Evolutionary conservation across 805 yeast genomes (phyloP).

Genomic region (Candida krabiensis): DNA sequence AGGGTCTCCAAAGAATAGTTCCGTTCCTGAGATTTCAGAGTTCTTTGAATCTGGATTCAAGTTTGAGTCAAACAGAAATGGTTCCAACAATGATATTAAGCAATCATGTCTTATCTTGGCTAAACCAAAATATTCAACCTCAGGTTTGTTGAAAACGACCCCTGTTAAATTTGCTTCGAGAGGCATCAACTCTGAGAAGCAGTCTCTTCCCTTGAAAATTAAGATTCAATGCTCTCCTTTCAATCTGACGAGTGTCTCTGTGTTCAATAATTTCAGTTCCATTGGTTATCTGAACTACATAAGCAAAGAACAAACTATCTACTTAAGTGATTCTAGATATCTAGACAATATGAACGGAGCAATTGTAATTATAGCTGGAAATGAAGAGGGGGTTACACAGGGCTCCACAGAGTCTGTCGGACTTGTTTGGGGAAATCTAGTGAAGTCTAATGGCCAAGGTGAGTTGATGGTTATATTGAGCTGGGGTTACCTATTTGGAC

Average conservation of each 20-base stretch:
- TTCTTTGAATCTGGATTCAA: slow-evolving; percentile 16
- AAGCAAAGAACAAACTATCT: slow-evolving; percentile 16
- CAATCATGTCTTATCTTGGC: slow-evolving; percentile 17
- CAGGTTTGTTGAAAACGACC: slow-evolving; percentile 1
- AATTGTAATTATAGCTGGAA: slow-evolving; percentile 21
- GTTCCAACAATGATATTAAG: slow-evolving; percentile 25
- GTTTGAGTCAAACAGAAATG: slow-evolving; percentile 32
- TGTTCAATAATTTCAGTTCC: slow-evolving; percentile 20
- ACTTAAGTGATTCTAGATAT: slow-evolving; percentile 40
- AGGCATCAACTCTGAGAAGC: neutral
- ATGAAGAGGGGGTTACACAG: neutral
- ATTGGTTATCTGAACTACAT: slow-evolving; percentile 28
- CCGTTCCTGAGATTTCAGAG: slow-evolving; percentile 5
- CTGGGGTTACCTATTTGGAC: slow-evolving; percentile 16
- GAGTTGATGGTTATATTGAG: slow-evolving; percentile 34
- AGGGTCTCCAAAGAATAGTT: neutral
- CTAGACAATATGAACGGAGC: slow-evolving; percentile 50
- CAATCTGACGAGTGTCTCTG: slow-evolving; percentile 21
- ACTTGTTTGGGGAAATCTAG: slow-evolving; percentile 38
- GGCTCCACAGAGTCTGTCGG: slow-evolving; percentile 31
- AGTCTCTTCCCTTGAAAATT: slow-evolving; percentile 8
- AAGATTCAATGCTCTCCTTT: slow-evolving; percentile 25
- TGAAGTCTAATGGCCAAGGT: slow-evolving; percentile 45
- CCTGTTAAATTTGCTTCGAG: slow-evolving; percentile 1
- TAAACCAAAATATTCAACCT: slow-evolving; percentile 12